These are phyloP conservation scores for Canna indica DNA, from an alignment of 176 grass and related monocot genomes.

Conservation along the genomic window DNA sequence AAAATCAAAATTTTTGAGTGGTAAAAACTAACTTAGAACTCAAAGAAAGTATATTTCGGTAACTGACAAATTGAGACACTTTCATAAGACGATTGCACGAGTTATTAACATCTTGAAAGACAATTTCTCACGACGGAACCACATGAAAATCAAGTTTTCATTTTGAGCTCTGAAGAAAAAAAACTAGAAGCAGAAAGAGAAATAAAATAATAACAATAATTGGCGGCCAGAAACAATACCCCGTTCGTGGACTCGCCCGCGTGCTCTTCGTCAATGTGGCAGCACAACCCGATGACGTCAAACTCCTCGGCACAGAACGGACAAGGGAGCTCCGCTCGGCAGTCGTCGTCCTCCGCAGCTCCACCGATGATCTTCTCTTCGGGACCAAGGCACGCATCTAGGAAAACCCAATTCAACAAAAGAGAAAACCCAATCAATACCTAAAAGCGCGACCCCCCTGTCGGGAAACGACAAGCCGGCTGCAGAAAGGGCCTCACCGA, in stretches of 20 bases:
- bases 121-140: not conserved
- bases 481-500: not conserved
- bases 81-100: not conserved
- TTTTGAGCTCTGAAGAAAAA: not conserved
- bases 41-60: not conserved
- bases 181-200: not conserved
- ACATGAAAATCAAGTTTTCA: not conserved
- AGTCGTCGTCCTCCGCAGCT: constrained; percentile 5
- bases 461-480: too few relatives aligned
- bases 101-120: not conserved
- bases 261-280: constrained; percentile 13
- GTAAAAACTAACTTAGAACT: not conserved
- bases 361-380: constrained; percentile 11
- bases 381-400: not conserved
- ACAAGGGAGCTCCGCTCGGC: constrained; percentile 3
- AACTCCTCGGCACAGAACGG: constrained; percentile 16
- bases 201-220: not conserved
- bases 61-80: not conserved
- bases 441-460: not conserved
- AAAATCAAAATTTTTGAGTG: not conserved
- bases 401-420: not conserved
- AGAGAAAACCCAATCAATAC: not conserved
- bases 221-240: not conserved
- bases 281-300: constrained; percentile 11
- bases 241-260: not conserved